These are phyloP conservation scores for Gastrolobium villosum DNA, from an alignment of 306 rosid species.

Conservation along the genomic window DNA sequence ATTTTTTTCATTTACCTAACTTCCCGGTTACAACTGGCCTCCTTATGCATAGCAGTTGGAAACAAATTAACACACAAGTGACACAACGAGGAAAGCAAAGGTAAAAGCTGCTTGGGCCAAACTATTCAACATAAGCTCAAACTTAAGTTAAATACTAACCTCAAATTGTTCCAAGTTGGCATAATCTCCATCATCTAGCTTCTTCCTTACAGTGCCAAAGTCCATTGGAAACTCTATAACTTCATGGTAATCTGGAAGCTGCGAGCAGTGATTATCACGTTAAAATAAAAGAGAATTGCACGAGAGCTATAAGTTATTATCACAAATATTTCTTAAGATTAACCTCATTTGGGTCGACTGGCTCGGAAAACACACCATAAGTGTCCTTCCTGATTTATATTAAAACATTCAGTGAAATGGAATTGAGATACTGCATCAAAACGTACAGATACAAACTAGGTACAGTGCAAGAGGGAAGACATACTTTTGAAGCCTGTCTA, in stretches of 20 bases:
- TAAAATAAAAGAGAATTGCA: not conserved
- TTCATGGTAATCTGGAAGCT: conserved; percentile 83
- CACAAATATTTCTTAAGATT: conserved; percentile 34
- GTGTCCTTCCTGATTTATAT: conserved; percentile 70
- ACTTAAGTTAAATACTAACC: conserved; percentile 50
- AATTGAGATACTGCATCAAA: conserved; percentile 49
- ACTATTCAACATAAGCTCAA: not conserved
- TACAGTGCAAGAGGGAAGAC: conserved; percentile 43
- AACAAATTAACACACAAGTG: not conserved
- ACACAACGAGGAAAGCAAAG: not conserved
- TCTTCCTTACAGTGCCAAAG: conserved; percentile 71
- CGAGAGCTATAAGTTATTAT: not conserved
- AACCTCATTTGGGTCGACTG: conserved; percentile 81
- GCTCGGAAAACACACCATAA: conserved; percentile 74
- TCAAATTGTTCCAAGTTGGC: conserved; percentile 70
- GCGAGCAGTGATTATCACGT: conserved; percentile 34
- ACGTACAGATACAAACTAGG: conserved; percentile 24
- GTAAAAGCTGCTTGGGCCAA: not conserved
- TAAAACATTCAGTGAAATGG: conserved; percentile 44
- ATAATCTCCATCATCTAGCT: conserved; percentile 61
- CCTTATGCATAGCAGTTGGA: not conserved
- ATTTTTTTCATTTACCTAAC: not conserved
- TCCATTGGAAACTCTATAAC: conserved; percentile 76
- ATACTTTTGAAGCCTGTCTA: conserved; percentile 79
- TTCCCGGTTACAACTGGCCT: not conserved